Conservation (phyloP, 1,139 yeast species). For the Candida mesenterica region DNA sequence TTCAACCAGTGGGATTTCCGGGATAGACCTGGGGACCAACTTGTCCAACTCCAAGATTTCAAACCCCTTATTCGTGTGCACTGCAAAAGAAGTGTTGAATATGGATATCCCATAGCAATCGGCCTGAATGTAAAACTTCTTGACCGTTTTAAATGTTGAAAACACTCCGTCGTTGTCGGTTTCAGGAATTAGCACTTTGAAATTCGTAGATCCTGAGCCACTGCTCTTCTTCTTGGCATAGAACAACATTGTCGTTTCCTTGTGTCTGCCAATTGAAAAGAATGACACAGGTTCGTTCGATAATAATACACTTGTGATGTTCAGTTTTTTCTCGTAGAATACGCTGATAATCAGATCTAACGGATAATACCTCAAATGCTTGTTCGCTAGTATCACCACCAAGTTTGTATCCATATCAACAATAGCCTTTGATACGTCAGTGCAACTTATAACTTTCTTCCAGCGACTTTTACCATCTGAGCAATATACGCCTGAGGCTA, state of each 20-base stretch:
- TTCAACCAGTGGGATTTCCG: slow-evolving; percentile 38
- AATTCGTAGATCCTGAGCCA: slow-evolving; percentile 44
- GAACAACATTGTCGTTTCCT: slow-evolving; percentile 57
- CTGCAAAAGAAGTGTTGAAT: slow-evolving; percentile 61
- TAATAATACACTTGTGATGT: slow-evolving; percentile 32
- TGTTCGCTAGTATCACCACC: slow-evolving; percentile 58
- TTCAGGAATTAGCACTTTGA: slow-evolving; percentile 52
- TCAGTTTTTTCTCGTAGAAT: slow-evolving; percentile 34
- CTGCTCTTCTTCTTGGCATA: slow-evolving; percentile 50
- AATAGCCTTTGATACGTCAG: slow-evolving; percentile 58
- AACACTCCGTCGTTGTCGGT: slow-evolving; percentile 50
- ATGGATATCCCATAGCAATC: slow-evolving; percentile 58
- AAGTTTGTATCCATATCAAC: slow-evolving; percentile 59
- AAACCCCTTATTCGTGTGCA: slow-evolving; percentile 68
- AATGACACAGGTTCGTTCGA: slow-evolving; percentile 43
- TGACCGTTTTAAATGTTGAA: slow-evolving; percentile 50
- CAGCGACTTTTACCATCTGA: slow-evolving; percentile 53
- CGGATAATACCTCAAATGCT: slow-evolving; percentile 59
- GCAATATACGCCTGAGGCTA: slow-evolving; percentile 43
- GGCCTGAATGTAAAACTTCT: slow-evolving; percentile 47
- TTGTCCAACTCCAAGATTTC: slow-evolving; percentile 65
- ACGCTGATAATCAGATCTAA: slow-evolving; percentile 45
- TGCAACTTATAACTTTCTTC: slow-evolving; percentile 57
- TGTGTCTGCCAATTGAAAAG: slow-evolving; percentile 62
- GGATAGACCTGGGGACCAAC: slow-evolving; percentile 53